Conservation (phyloP, 257 asterid species). For the Agastache rugosa region DNA sequence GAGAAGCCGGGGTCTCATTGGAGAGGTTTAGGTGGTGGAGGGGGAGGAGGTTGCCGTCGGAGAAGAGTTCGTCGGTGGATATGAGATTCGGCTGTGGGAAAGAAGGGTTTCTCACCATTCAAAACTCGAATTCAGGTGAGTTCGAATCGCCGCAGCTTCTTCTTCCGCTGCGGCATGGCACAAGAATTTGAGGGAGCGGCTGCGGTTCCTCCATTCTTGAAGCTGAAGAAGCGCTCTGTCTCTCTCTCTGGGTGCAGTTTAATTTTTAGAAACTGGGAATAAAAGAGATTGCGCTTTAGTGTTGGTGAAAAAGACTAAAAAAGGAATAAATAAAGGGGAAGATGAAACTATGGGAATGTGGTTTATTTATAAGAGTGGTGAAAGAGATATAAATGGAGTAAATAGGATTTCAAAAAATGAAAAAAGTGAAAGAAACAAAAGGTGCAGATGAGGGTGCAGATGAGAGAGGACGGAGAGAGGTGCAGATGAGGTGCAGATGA, state of each 20-base stretch:
- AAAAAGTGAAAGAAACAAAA: too few relatives aligned
- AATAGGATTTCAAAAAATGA: too few relatives aligned
- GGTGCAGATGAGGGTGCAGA: too few relatives aligned
- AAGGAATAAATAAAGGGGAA: constrained; percentile 14
- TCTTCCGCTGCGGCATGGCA: constrained; percentile 56
- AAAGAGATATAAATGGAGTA: neutral
- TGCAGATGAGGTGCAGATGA: too few relatives aligned
- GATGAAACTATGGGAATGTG: neutral
- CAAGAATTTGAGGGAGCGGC: constrained; percentile 45
- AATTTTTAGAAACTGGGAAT: neutral
- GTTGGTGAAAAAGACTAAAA: constrained; percentile 27
- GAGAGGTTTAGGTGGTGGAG: constrained; percentile 60
- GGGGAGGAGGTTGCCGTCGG: constrained; percentile 86
- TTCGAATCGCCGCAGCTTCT: constrained; percentile 47
- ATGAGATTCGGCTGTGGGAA: constrained; percentile 71
- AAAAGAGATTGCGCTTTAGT: neutral
- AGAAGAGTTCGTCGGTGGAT: constrained; percentile 91
- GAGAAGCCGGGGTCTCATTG: constrained; percentile 25
- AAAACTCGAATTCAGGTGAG: constrained; percentile 94
- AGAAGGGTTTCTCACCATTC: constrained; percentile 76
- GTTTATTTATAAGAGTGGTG: neutral
- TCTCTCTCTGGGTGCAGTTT: neutral
- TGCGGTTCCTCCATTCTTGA: constrained; percentile 43
- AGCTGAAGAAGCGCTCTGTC: neutral
- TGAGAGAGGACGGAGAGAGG: too few relatives aligned